Base-by-base conservation (phyloP, 164 flowering plant species). In the Cinnamomum micranthum region DNA sequence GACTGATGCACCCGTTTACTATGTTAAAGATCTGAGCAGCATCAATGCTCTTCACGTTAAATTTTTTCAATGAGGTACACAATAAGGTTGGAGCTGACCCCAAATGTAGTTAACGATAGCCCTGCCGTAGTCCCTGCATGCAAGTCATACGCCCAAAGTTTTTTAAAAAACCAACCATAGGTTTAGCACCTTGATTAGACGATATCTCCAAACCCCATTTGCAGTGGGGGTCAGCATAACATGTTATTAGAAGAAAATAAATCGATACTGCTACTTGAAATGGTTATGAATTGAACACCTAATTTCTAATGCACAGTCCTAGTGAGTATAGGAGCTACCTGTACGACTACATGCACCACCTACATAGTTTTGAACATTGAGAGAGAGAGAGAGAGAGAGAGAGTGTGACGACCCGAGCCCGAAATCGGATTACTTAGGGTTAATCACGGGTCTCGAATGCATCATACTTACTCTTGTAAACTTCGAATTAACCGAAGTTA, bases 1-100 rank as follows among this genome's bases (percentile, higher is more conserved):
- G 74, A 52, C 59, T 75, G 68, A 13, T 65, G 75, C 77, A 84
- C 15, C 88, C 87, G 47, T 14, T 28, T 13, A 83, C 73, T 0
- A 88, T 58, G 67, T 84, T 88, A 10, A 2, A 4, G 12, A 88
- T 84, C 72, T 85, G 84, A 22, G 87, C 67, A 12, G 87, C 88
- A 17, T 78, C 25, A 2, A 88, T 85, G 73, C 84, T 81, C 63
- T 80, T 80, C 3, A 86, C 69, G 72, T 85, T 79, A 73, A 80
- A 86, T 25, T 76, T 71, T n/a, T 2, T 60, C 14, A 1, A 86
- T 86, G 65, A 88, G 71, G 65, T 70, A 88, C 1, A 88, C 89
- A 3, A 84, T 77, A 50, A 85, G 70, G 73, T 86, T 88, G 24
- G 77, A 9, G 23, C 3, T 2, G 77, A 77, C 77, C 6, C 90